These are phyloP conservation scores for Sporothrix phasma DNA, from an alignment of 2,329 filamentous ascomycete species.

Conservation along the genomic window DNA sequence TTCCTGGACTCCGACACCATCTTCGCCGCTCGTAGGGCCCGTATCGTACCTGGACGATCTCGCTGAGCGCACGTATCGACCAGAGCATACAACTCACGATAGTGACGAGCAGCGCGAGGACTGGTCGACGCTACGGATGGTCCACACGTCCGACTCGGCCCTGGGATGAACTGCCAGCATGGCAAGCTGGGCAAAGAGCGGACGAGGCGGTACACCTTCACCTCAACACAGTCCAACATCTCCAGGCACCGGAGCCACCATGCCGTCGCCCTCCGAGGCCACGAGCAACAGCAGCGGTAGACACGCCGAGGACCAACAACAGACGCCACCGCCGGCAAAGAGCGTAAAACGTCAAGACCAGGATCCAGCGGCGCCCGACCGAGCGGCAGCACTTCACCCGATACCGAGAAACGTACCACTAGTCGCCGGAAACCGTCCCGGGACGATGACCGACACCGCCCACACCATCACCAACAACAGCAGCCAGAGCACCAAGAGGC, in stretches of 20 bases:
- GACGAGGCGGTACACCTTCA: conserved; percentile 12
- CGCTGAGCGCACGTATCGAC: neutral
- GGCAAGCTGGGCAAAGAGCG: conserved; percentile 19
- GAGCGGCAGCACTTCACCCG: neutral
- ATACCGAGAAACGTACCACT: neutral
- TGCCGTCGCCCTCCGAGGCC: neutral
- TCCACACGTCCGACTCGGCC: neutral
- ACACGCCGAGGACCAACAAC: neutral
- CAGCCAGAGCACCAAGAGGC: neutral
- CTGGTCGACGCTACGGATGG: conserved; percentile 2
- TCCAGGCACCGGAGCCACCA: neutral
- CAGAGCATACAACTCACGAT: neutral
- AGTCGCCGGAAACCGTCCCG: neutral
- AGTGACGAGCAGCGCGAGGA: neutral
- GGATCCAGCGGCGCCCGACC: neutral
- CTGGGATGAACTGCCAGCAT: conserved; percentile 18
- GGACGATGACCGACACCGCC: neutral
- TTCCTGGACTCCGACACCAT: neutral
- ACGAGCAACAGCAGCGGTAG: neutral
- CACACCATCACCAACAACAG: neutral
- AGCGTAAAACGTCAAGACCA: neutral
- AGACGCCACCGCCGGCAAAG: neutral
- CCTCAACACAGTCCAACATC: conserved; percentile 9
- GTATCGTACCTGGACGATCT: neutral
- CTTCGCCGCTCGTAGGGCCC: neutral